Evolutionary conservation across 2,329 filamentous ascomycete species (phyloP), one percentile per base, ranked within the genome.

Genomic region (Aspergillus pseudoterreus): DNA sequence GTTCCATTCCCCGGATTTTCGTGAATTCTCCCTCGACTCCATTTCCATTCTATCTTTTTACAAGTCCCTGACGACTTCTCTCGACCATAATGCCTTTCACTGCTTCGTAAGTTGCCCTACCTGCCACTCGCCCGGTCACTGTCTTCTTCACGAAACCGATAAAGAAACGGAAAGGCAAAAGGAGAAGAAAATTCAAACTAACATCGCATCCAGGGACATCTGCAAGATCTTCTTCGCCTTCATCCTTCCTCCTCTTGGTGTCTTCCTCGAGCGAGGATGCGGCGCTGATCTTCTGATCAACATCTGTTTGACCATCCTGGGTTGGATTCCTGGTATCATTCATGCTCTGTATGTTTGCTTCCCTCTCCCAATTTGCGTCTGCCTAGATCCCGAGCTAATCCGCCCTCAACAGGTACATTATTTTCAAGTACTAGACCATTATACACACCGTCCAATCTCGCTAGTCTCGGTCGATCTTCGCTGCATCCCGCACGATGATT

Each of bases 241-340:
- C 79, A 78, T 96, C 77, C 84, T 96, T 60, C 91, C 91, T 51
- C 91, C 91, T 70, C 77, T 96, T 50, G 91, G 91, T 78, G 91
- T 96, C 71, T 94, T 95, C 82, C 88, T 96, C 63, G 91, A 96
- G 86, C 85, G 87, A 63, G 91, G 91, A 66, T 95, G 91, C 77
- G 86, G 86, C 70, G 84, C 86, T 61, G 89, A 95, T 71, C 79
- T 96, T 67, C 79, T 92, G 75, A 95, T 96, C 83, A 95, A 95
- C 85, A 89, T 95, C 74, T 81, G 91, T 67, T 78, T 95, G 75
- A 95, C 90, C 63, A 83, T 90, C 63, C 78, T 90, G 63, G 84
- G 82, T 73, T 86, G 83, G 74, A 81, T 92, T 66, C 87, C 87
- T 59, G 88, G 90, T 73, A 92, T 95, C 77, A 90, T 95, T 73